Base-by-base conservation (phyloP, 768 basidiomycete species). In the Terana coerulea region DNA sequence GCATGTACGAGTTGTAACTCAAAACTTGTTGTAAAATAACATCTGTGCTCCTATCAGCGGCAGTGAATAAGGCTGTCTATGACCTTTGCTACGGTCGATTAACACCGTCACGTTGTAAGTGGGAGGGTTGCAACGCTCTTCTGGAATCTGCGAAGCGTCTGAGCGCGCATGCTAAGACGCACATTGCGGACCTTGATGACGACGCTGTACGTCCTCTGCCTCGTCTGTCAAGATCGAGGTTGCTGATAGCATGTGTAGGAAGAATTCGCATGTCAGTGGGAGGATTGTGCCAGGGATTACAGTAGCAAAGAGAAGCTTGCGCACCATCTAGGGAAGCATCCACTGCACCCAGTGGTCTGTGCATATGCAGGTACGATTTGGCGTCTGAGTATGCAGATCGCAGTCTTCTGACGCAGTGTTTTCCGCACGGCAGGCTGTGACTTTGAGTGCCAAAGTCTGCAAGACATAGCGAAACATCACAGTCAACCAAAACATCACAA, bases 321-420 rank as follows among this genome's bases (percentile, higher is more conserved):
- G 34, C 55, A 64, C 47, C 87, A 90, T 64, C 60, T 86, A 5
- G 70, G 74, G 56, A 74, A 59, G 31, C 88, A 90, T 67, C 75
- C 74, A 19, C 58, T 66, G 17, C 52, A 61, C 31, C 66, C 72
- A 19, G 61, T 81, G 30, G 57, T 48, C 17, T 84, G 83, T 59
- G 71, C 77, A 5, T 79, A 74, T 59, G 51, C 73, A 69, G 81
- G 87, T 86, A 53, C 37, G 28, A 15, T 30, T 24, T 53, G 45
- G 8, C n/a, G n/a, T n/a, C n/a, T n/a, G n/a, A n/a, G n/a, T n/a
- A n/a, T n/a, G n/a, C 44, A 41, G 14, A 12, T 31, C 21, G 35
- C 15, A 17, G 30, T 17, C 26, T 31, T 36, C 51, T 52, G 42
- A 53, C 39, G 61, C 33, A 57, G 54, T 33, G n/a, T n/a, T 19